Evolutionary conservation across 345 rosid genomes (phyloP), one percentile per base, ranked within the genome.

Genomic region (Ailanthus altissimus): DNA sequence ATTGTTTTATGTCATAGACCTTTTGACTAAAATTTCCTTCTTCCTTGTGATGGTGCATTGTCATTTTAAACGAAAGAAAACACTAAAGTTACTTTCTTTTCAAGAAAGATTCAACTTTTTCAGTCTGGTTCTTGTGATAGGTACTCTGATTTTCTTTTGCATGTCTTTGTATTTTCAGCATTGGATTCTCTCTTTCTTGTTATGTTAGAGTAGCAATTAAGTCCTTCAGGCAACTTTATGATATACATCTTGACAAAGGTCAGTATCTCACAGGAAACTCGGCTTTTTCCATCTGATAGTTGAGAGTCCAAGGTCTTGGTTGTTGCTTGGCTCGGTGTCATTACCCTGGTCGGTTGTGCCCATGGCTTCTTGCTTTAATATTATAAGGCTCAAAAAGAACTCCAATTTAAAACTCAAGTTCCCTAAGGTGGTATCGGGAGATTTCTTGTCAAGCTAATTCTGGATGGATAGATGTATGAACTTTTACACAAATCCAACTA

Each of bases 301-400:
- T 68, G 21, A n/a, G 14, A 28, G 45, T 51, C 62, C 51, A 20
- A 63, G 20, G 61, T 69, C 60, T 26, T 32, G 23, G 9, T 32
- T 18, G 18, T 15, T 49, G 25, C 45, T 36, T 45, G 1, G 61
- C 58, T 36, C 32, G 18, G 9, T 51, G 60, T 50, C 25, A 4
- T 53, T 53, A 4, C 6, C 53, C 36, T 18, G 36, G 46, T 16
- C 46, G 67, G 36, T 63, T 63, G 46, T 63, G 36, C 67, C 46
- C 67, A 62, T 62, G 7, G 45, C 36, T 36, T 63, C 67, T 26
- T 61, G 66, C 66, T 32, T n/a, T 61, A 63, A 63, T 63, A 3
- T 18, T 63, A 20, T 10, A 38, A 63, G 46, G 67, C 18, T 62
- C 8, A 63, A 8, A 20, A 9, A 63, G 59, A 20, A 7, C 25